A percentile compares a stretch with the other conserved stretches of the same genome.
Evolutionary conservation across 2,329 filamentous ascomycete genomes (phyloP).

Genomic region (Helotiales sp.): DNA sequence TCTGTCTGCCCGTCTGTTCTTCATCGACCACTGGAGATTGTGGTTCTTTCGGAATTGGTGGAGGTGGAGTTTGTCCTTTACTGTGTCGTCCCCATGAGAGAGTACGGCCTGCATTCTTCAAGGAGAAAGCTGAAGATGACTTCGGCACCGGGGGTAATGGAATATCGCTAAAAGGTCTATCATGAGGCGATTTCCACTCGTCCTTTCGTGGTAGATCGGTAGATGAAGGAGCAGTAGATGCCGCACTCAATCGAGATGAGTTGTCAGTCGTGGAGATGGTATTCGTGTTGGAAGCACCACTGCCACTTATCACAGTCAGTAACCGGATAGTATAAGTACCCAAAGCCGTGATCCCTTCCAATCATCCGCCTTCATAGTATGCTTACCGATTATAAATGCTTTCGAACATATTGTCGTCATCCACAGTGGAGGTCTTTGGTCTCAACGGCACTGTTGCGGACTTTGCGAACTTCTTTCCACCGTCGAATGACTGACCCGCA

Average conservation of each 20-base stretch:
- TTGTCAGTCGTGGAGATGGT: conserved; percentile 44
- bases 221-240: conserved; percentile 44
- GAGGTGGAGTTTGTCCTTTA: conserved; percentile 30
- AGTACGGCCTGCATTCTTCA: conserved; percentile 42
- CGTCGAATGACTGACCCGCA: conserved; percentile 41
- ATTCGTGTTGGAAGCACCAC: conserved; percentile 45
- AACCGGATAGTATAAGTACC: background rate
- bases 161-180: conserved; percentile 40
- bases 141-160: conserved; percentile 41
- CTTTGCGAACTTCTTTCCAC: conserved; percentile 39
- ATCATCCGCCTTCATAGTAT: background rate
- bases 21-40: conserved; percentile 34
- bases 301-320: conserved; percentile 41
- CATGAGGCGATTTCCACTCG: conserved; percentile 40
- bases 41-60: conserved; percentile 28
- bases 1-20: conserved; percentile 32
- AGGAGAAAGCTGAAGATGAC: conserved; percentile 38
- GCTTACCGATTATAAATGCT: conserved; percentile 44
- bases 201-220: conserved; percentile 38
- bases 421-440: conserved; percentile 35
- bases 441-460: conserved; percentile 24
- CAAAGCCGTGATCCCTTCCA: background rate
- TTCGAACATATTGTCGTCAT: conserved; percentile 44
- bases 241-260: conserved; percentile 44
- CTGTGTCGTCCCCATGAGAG: conserved; percentile 44